A percentile compares a stretch with the other conserved stretches of the same genome.
These are phyloP conservation scores for Batkoa obscura DNA, from an alignment of 371 early-diverging fungal species.

Conservation along the genomic window DNA sequence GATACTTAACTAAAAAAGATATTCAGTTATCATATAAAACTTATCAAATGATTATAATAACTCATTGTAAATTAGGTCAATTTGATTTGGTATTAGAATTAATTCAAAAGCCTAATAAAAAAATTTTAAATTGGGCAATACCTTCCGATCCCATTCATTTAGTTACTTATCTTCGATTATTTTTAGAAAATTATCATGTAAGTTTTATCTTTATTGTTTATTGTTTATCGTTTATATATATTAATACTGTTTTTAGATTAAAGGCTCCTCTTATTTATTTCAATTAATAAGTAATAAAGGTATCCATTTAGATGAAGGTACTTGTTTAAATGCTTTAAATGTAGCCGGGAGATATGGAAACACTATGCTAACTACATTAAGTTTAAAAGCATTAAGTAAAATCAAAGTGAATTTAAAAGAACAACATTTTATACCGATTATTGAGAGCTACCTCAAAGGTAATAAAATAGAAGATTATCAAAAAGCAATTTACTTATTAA, in stretches of 20 bases:
- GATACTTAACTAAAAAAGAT: neutral
- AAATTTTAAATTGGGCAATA: neutral
- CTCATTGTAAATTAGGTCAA: neutral
- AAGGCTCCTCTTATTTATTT: slow-evolving; percentile 26
- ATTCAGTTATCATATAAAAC: neutral
- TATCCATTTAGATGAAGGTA: slow-evolving; percentile 37
- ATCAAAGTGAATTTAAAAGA: slow-evolving; percentile 33
- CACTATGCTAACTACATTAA: slow-evolving; percentile 29
- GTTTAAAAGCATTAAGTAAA: slow-evolving; percentile 30
- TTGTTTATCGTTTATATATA: neutral
- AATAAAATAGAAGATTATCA: slow-evolving; percentile 17
- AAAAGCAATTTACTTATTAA: slow-evolving; percentile 39
- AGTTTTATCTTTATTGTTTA: neutral
- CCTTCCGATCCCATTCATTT: neutral
- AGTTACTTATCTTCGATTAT: neutral
- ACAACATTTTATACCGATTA: slow-evolving; percentile 43
- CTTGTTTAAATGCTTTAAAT: slow-evolving; percentile 28
- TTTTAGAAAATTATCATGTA: neutral
- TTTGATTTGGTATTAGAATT: neutral
- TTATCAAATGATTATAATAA: neutral
- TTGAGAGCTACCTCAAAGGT: slow-evolving; percentile 36
- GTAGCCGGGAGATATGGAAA: slow-evolving; percentile 38
- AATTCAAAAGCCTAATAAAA: neutral
- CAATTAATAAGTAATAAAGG: slow-evolving; percentile 19
- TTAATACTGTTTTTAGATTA: slow-evolving; percentile 20